These are phyloP conservation scores for Solanum piurae DNA, from an alignment of 257 asterid species.

Conservation along the genomic window DNA sequence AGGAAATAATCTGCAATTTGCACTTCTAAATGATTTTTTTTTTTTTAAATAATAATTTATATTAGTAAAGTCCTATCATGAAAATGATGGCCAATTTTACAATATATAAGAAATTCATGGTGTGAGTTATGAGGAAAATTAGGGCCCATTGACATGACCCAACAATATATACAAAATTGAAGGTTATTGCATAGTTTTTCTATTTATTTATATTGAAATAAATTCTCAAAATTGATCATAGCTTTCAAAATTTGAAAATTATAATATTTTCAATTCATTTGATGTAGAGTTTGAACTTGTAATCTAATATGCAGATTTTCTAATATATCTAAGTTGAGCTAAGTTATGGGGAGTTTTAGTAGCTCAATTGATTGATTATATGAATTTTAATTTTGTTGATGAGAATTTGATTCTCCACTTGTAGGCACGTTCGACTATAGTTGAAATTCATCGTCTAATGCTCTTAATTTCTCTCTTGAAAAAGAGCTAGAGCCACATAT, in stretches of 20 bases:
- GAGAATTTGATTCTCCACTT: too few species aligned
- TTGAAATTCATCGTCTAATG: too few species aligned
- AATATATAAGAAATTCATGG: not conserved
- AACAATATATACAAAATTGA: not conserved
- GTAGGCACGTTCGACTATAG: accelerated
- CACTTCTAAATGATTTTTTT: not conserved
- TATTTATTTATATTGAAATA: too few species aligned
- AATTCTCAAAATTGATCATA: too few species aligned
- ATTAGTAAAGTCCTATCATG: not conserved
- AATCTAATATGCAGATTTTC: not conserved
- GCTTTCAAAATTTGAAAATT: not conserved
- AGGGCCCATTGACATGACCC: not conserved
- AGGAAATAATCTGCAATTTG: not conserved
- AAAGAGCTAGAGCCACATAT: not conserved
- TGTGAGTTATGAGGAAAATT: not conserved
- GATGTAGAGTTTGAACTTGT: not conserved
- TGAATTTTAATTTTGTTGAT: too few species aligned
- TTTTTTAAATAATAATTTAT: not conserved
- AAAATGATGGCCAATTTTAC: not conserved
- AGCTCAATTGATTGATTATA: too few species aligned
- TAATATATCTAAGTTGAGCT: not conserved
- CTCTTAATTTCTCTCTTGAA: too few species aligned
- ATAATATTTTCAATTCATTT: not conserved
- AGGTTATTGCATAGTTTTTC: too few species aligned
- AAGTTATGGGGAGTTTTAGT: too few species aligned